These are phyloP conservation scores for Cerrena zonata DNA, from an alignment of 1,284 basidiomycete genomes.

Conservation along the genomic window DNA sequence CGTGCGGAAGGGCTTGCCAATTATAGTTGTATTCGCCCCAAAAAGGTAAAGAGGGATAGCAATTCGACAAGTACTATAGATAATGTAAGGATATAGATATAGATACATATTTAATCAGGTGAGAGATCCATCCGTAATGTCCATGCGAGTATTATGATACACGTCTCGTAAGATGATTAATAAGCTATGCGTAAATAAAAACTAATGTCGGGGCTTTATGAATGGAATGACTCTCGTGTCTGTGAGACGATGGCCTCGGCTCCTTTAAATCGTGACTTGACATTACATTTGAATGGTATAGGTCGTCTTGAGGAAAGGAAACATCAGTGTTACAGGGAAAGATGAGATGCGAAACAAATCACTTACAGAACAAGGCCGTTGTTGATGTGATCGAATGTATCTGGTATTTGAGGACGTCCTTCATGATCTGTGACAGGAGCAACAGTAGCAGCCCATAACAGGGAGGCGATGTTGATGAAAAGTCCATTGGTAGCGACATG, in stretches of 20 bases:
- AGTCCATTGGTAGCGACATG: conserved; percentile 6
- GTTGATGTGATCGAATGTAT: background rate
- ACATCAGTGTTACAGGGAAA: background rate
- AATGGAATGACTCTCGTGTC: background rate
- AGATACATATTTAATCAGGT: background rate
- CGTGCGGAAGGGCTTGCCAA: no score
- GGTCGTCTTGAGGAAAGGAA: background rate
- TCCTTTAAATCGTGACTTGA: background rate
- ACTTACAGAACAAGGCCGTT: background rate
- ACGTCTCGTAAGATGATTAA: no score
- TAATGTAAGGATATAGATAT: background rate
- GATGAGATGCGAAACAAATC: background rate
- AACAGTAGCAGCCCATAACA: conserved; percentile 10
- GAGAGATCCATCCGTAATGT: background rate
- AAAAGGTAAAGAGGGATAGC: background rate
- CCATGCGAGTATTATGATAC: no score
- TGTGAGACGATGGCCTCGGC: background rate
- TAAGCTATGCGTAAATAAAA: background rate
- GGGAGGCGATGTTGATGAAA: conserved; percentile 8
- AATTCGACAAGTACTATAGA: background rate
- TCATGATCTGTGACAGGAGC: background rate
- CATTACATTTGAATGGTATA: background rate
- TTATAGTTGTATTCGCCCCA: no score
- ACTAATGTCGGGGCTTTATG: background rate
- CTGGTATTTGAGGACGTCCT: background rate